A percentile compares a stretch with the other conserved stretches of the same genome.
Conservation (phyloP, 1,284 basidiomycete genomes). For the Ustilago bromivora region DNA sequence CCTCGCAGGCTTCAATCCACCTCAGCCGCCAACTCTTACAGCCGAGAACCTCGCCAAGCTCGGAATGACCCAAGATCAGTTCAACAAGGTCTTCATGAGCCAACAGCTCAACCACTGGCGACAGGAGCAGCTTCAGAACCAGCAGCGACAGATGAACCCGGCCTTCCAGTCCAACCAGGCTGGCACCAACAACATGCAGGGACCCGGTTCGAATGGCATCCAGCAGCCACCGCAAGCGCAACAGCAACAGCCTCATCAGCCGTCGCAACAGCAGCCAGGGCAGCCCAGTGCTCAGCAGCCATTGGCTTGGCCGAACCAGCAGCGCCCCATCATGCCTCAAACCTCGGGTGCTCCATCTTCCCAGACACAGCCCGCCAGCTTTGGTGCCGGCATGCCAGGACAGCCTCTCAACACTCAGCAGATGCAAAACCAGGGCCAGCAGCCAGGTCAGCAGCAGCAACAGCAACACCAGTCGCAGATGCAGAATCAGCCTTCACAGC, state of each 20-base stretch:
- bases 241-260: slow-evolving; percentile 18
- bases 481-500: slow-evolving; percentile 34
- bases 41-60: slow-evolving; percentile 53
- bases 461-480: slow-evolving; percentile 33
- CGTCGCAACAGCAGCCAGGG: slow-evolving; percentile 10
- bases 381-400: slow-evolving; percentile 21
- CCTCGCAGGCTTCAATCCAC: slow-evolving; percentile 49
- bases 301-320: slow-evolving; percentile 41
- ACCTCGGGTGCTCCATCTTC: slow-evolving; percentile 27
- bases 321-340: slow-evolving; percentile 30
- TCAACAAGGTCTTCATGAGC: slow-evolving; percentile 49
- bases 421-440: slow-evolving; percentile 35
- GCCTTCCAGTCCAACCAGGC: slow-evolving; percentile 33
- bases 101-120: slow-evolving; percentile 50
- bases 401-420: slow-evolving; percentile 24
- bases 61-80: slow-evolving; percentile 54
- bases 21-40: slow-evolving; percentile 47
- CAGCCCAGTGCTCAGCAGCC: slow-evolving; percentile 12
- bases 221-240: slow-evolving; percentile 34
- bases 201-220: slow-evolving; percentile 25
- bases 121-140: slow-evolving; percentile 48
- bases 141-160: slow-evolving; percentile 41
- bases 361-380: slow-evolving; percentile 32
- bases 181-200: slow-evolving; percentile 9
- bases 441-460: slow-evolving; percentile 26